phyloP scores from a whole-genome alignment of 805 yeast genomes.

The Wickerhamomyces canadensis region DNA sequence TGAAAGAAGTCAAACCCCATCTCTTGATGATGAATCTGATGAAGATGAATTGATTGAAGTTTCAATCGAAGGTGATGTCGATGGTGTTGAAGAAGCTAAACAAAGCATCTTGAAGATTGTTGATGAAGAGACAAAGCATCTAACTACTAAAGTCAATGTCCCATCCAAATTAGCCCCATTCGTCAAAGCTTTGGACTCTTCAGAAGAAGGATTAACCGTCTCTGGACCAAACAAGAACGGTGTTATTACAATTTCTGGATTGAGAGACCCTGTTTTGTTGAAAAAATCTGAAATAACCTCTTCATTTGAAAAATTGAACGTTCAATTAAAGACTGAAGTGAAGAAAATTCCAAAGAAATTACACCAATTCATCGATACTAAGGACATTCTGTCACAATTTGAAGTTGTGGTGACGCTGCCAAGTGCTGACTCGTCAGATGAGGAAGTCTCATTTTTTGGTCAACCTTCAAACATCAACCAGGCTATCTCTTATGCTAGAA shows the following conservation, averaged over 20 bases:
- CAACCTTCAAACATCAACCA: conserved; percentile 47
- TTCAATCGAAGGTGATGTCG: conserved; percentile 75
- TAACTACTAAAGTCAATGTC: conserved; percentile 45
- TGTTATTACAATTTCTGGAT: conserved; percentile 59
- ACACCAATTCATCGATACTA: conserved; percentile 63
- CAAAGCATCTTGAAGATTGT: conserved; percentile 66
- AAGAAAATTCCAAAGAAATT: conserved; percentile 61
- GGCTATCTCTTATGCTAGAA: conserved; percentile 61
- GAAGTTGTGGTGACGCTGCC: conserved; percentile 58
- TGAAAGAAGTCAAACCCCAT: conserved; percentile 35
- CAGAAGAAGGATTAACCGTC: conserved; percentile 23
- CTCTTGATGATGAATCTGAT: conserved; percentile 47
- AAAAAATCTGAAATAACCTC: conserved; percentile 48
- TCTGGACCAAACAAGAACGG: conserved; percentile 31
- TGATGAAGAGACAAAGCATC: conserved; percentile 61
- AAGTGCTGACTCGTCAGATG: conserved; percentile 31
- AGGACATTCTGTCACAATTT: conserved; percentile 44
- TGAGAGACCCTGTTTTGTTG: conserved; percentile 55
- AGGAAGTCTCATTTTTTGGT: conserved; percentile 59
- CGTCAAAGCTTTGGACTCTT: conserved; percentile 26
- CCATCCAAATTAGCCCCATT: conserved; percentile 27
- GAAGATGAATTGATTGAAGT: conserved; percentile 58
- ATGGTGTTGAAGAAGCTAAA: conserved; percentile 75
- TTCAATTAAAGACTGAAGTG: conserved; percentile 44
- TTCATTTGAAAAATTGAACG: conserved; percentile 38